Percentiles rank a stretch among this genome's conserved stretches.
Evolutionary conservation across 306 rosid genomes (phyloP).

Genomic region (Glycyrrhiza uralensis): DNA sequence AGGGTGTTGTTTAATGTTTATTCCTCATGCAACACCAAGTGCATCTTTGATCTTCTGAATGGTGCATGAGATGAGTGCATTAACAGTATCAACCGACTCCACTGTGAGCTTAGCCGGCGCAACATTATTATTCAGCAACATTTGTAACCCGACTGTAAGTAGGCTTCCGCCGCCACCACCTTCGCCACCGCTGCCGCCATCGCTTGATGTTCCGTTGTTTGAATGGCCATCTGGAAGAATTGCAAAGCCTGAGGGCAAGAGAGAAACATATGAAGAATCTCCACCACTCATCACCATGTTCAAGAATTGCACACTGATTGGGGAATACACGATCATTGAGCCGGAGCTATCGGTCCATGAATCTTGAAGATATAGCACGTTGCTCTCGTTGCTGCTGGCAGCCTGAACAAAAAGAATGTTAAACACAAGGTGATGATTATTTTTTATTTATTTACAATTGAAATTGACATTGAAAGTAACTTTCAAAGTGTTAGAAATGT

Average conservation of each 20-base stretch:
- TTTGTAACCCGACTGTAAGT: conserved; percentile 71
- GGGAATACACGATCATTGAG: conserved; percentile 71
- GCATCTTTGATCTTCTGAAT: conserved; percentile 67
- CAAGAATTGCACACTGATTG: conserved; percentile 52
- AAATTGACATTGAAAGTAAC: no score
- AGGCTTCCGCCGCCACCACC: conserved; percentile 41
- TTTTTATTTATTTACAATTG: no score
- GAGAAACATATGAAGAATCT: conserved; percentile 59
- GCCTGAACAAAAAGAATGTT: conserved; percentile 33
- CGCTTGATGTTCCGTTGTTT: background rate
- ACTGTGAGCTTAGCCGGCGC: conserved; percentile 53
- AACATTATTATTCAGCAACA: conserved; percentile 38
- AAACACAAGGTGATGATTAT: background rate
- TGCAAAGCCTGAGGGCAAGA: conserved; percentile 75
- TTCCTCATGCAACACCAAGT: conserved; percentile 36
- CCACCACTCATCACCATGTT: conserved; percentile 56
- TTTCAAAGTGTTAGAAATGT: no score
- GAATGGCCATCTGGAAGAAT: conserved; percentile 53
- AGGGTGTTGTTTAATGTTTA: background rate
- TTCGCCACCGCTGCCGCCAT: background rate
- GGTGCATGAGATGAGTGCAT: conserved; percentile 54
- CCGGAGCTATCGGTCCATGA: conserved; percentile 65
- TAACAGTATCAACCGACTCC: conserved; percentile 63
- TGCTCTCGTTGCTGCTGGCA: conserved; percentile 34
- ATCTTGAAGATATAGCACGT: conserved; percentile 67